Conservation (phyloP, 768 basidiomycete species). For the Gloeopeniophorella convolvens region DNA sequence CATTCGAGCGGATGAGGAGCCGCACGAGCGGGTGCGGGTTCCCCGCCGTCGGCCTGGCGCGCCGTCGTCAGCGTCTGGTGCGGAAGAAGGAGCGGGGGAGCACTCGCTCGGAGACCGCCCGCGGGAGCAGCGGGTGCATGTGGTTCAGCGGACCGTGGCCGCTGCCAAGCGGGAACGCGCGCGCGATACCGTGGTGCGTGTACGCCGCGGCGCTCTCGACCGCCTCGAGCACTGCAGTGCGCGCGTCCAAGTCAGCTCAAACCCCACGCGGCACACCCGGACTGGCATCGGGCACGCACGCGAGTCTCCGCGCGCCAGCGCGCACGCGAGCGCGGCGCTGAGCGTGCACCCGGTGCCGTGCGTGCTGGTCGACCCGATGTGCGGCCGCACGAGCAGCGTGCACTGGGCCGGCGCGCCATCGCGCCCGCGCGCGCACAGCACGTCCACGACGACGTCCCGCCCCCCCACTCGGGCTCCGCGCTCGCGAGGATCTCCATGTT, state of each 20-base stretch:
- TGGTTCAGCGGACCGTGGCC: slow-evolving; percentile 89
- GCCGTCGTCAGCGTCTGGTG: background rate
- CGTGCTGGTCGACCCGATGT: slow-evolving; percentile 62
- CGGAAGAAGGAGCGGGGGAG: background rate
- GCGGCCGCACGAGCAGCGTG: slow-evolving; percentile 53
- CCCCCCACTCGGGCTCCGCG: too few relatives aligned
- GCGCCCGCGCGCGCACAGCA: slow-evolving; percentile 41
- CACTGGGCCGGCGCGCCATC: slow-evolving; percentile 6
- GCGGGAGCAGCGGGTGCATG: slow-evolving; percentile 48
- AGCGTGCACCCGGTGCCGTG: slow-evolving; percentile 94
- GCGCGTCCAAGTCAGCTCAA: too few relatives aligned
- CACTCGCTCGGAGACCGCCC: slow-evolving; percentile 51
- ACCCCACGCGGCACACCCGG: too few relatives aligned
- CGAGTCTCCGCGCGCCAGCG: slow-evolving; percentile 45
- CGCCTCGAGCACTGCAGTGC: slow-evolving; percentile 47
- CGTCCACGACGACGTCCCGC: slow-evolving; percentile 51
- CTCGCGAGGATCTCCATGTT: slow-evolving; percentile 71
- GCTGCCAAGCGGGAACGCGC: slow-evolving; percentile 58
- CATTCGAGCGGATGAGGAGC: slow-evolving; percentile 53
- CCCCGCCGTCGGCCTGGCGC: slow-evolving; percentile 38
- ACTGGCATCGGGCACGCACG: slow-evolving; percentile 30
- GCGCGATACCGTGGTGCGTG: slow-evolving; percentile 67
- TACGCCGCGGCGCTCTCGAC: slow-evolving; percentile 57
- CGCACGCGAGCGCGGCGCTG: slow-evolving; percentile 72
- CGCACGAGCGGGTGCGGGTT: slow-evolving; percentile 67